Evolutionary conservation across 1,284 basidiomycete species (phyloP).

Genomic region (Cryptococcus sp.): DNA sequence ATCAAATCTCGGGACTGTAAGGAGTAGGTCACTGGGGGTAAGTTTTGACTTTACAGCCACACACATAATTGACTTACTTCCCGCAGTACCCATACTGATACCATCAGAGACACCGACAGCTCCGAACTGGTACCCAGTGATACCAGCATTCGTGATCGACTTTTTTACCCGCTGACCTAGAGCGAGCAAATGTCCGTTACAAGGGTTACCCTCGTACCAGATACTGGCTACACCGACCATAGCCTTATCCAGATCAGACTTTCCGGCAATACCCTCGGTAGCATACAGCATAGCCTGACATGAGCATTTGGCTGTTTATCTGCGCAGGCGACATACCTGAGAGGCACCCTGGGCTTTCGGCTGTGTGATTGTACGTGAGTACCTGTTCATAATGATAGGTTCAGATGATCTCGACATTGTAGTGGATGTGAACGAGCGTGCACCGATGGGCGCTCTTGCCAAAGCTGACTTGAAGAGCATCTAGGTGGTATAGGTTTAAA

Average conservation of each 20-base stretch:
- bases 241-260: conserved; percentile 81
- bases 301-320: not conserved
- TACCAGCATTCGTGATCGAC: conserved; percentile 65
- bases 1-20: conserved; percentile 94
- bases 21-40: conserved; percentile 69
- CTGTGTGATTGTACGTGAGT: conserved; percentile 76
- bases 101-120: conserved; percentile 96
- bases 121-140: conserved; percentile 96
- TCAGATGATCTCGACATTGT: not conserved
- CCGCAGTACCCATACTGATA: conserved; percentile 91
- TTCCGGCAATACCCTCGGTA: conserved; percentile 74
- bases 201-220: conserved; percentile 87
- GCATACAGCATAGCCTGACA: conserved; percentile 92
- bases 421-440: not conserved
- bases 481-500: not conserved
- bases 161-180: conserved; percentile 80
- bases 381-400: conserved; percentile 65
- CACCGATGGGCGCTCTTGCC: not conserved
- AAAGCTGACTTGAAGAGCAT: not conserved
- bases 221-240: conserved; percentile 95
- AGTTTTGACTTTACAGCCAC: too few species aligned
- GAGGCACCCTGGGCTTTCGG: conserved; percentile 90
- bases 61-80: conserved; percentile 55
- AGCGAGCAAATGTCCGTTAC: conserved; percentile 85
- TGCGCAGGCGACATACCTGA: conserved; percentile 57